Base-by-base conservation (phyloP, 2,329 filamentous ascomycete species). In the Diaporthe humulicola region DNA sequence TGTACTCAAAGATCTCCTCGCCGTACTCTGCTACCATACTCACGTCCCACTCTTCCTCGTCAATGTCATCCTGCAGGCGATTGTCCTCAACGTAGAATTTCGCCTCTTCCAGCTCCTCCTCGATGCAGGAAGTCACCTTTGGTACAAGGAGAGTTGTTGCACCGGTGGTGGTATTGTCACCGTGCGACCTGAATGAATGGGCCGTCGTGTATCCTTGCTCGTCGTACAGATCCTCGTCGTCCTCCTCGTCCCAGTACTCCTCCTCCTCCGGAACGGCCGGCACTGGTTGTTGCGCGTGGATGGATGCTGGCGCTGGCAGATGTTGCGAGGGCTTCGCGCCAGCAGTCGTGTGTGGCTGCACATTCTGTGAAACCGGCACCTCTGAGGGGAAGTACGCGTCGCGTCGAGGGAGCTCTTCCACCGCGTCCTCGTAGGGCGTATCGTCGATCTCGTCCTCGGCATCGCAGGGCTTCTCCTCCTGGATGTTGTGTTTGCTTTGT, bases 21-120 rank as follows among this genome's bases (percentile, higher is more conserved):
- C 94, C 93, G 81, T 99, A 99, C 82, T 98, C 96, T 15, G 96
- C 94, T 69, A 98, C 97, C 97, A 99, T 98, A 82, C 94, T 98
- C 45, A 96, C 95, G 81, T 98, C 97, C 92, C 94, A 98, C 70
- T 90, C 88, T 82, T 98, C 96, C 77, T 98, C 96, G 76, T 98
- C 94, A 58, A 95, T 87, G 74, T 98, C 95, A 74, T 97, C 94
- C 6, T 86, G 83, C 1, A 91, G 92, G 36, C 90, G 89, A 38
- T 90, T 91, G 40, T 86, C 85, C 78, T 95, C 91, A 19, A 98
- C 94, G 76, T 92, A 88, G 9, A 88, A 81, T 79, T 90, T 92
- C 3, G 90, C 90, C 25, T 87, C 83, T 19, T 93, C 92, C 54
- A 98, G 87, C 85, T 98, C 95, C 50, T 91, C 90, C 80, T 91